These are phyloP conservation scores for Extremus antarcticus DNA, from an alignment of 495 filamentous ascomycete species.

Conservation along the genomic window DNA sequence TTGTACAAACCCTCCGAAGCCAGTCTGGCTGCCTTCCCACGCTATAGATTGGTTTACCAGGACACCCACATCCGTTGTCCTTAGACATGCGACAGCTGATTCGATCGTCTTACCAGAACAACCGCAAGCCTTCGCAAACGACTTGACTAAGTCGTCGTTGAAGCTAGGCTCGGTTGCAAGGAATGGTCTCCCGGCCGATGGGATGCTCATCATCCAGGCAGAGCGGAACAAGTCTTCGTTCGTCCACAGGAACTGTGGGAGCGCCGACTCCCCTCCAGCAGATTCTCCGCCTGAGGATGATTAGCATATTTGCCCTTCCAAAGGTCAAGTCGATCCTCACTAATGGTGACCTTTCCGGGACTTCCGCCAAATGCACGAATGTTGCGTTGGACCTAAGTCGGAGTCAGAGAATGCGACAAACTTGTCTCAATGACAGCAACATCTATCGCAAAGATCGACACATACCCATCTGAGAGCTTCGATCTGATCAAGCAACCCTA, in stretches of 20 bases:
- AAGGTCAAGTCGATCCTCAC: background rate
- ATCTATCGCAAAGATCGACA: background rate
- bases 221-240: slow-evolving; percentile 1
- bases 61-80: background rate
- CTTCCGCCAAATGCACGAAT: background rate
- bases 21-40: background rate
- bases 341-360: background rate
- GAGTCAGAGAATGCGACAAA: too few species aligned
- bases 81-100: background rate
- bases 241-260: background rate
- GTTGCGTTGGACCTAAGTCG: background rate
- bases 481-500: background rate
- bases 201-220: background rate
- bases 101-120: background rate
- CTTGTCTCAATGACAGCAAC: too few species aligned
- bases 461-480: background rate
- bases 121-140: background rate
- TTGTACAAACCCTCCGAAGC: background rate
- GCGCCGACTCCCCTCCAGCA: background rate
- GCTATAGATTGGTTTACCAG: background rate
- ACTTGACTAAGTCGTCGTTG: background rate
- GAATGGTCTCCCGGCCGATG: background rate
- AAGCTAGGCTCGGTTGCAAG: background rate
- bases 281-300: background rate
- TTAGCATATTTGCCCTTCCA: background rate